phyloP scores from a whole-genome alignment of 371 early-diverging fungal species.

The Circinella minor region DNA sequence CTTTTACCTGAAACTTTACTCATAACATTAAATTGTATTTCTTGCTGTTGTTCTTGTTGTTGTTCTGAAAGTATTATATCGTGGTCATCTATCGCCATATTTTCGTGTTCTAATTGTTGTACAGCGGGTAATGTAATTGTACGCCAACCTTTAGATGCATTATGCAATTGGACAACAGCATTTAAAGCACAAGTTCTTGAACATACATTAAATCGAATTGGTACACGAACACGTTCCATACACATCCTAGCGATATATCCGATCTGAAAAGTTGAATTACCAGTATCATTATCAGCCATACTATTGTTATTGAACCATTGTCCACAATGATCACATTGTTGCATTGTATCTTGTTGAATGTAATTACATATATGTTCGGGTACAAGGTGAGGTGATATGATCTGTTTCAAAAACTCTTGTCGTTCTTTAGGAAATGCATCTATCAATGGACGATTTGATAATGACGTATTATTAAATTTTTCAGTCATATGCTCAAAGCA shows the following conservation, averaged over 20 bases:
- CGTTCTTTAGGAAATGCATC: conserved; percentile 15
- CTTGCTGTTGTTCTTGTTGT: not conserved
- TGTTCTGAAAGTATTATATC: too few relatives aligned
- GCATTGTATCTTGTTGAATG: not conserved
- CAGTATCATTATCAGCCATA: too few relatives aligned
- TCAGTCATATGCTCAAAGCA: conserved; percentile 5
- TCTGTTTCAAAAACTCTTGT: conserved; percentile 3
- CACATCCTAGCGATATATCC: conserved; percentile 36
- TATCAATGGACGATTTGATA: not conserved
- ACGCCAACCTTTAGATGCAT: conserved; percentile 24
- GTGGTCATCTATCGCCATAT: not conserved
- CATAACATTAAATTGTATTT: not conserved
- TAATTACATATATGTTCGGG: not conserved
- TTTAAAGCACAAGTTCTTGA: conserved; percentile 32
- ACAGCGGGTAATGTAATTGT: not conserved
- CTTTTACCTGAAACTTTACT: not conserved
- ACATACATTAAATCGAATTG: conserved; percentile 38
- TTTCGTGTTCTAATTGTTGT: not conserved
- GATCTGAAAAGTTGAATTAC: conserved; percentile 27
- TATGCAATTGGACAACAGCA: conserved; percentile 19
- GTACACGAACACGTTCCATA: conserved; percentile 29
- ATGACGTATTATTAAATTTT: not conserved
- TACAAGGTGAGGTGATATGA: conserved; percentile 4
- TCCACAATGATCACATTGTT: conserved; percentile 41
- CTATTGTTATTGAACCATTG: conserved; percentile 26